These are phyloP conservation scores for Pyricularia grisea DNA, from an alignment of 2,329 filamentous ascomycete species.

Conservation along the genomic window DNA sequence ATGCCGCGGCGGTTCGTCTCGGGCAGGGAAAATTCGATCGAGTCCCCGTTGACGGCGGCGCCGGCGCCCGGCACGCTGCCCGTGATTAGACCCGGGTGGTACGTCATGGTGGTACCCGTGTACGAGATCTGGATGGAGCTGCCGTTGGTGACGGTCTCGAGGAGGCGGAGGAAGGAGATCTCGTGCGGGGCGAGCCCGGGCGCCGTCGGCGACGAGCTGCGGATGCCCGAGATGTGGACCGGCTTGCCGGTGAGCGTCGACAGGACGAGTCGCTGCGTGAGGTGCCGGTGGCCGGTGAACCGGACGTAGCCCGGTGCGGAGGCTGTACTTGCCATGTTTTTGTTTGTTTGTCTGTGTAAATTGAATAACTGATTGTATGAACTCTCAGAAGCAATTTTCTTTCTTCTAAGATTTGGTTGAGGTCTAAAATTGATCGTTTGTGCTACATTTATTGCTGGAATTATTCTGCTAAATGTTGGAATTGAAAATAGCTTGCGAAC, in stretches of 20 bases:
- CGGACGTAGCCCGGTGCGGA: conserved; percentile 46
- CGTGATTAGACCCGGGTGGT: conserved; percentile 85
- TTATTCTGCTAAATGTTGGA: background rate
- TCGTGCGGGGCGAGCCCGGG: conserved; percentile 89
- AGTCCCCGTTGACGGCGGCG: conserved; percentile 54
- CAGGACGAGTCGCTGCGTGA: conserved; percentile 77
- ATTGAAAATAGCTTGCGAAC: background rate
- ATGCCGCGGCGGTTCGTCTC: conserved; percentile 70
- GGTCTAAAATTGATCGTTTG: background rate
- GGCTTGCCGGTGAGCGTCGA: conserved; percentile 85
- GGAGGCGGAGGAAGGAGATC: conserved; percentile 87
- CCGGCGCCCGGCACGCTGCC: conserved; percentile 71
- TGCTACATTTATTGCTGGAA: background rate
- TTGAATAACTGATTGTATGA: background rate
- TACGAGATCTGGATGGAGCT: conserved; percentile 92
- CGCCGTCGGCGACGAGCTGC: conserved; percentile 72
- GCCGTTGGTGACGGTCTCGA: conserved; percentile 93
- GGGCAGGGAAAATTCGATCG: conserved; percentile 74
- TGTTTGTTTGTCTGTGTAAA: background rate
- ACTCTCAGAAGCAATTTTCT: background rate
- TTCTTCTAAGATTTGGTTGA: background rate
- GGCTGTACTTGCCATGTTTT: background rate
- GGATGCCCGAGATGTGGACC: conserved; percentile 89
- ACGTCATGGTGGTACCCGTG: conserved; percentile 87
- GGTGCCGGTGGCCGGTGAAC: conserved; percentile 76